phyloP scores from a whole-genome alignment of 768 basidiomycete genomes.

The Tricholoma sp. region DNA sequence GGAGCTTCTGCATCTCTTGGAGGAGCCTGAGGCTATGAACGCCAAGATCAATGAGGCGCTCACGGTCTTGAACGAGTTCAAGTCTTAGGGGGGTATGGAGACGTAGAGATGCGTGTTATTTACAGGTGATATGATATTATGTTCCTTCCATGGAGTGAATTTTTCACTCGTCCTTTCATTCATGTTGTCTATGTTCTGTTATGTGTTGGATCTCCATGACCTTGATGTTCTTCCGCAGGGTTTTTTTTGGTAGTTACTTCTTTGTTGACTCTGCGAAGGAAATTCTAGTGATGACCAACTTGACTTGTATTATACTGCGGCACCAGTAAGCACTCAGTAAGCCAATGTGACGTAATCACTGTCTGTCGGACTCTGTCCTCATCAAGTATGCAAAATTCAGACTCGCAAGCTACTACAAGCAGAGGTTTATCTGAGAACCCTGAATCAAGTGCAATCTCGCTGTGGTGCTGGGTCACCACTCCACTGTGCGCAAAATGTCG shows the following conservation, averaged over 20 bases:
- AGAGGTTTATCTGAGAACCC: background rate
- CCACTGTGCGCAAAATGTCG: constrained; percentile 20
- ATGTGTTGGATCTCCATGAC: constrained; percentile 27
- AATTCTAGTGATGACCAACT: constrained; percentile 51
- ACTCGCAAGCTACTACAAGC: background rate
- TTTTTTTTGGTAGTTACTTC: constrained; percentile 51
- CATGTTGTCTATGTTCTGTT: constrained; percentile 29
- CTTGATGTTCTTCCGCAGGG: constrained; percentile 19
- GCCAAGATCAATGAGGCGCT: constrained; percentile 92
- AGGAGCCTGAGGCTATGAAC: constrained; percentile 75
- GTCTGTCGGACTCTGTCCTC: too few species aligned
- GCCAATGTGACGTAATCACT: too few species aligned
- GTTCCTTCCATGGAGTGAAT: constrained; percentile 28
- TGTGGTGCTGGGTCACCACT: constrained; percentile 26
- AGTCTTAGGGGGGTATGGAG: constrained; percentile 8
- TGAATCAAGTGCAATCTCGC: constrained; percentile 15
- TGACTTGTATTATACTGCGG: constrained; percentile 2
- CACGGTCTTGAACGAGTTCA: constrained; percentile 81
- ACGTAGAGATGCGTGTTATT: background rate
- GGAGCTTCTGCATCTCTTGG: constrained; percentile 87
- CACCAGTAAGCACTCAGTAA: too few species aligned
- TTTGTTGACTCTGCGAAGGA: constrained; percentile 46
- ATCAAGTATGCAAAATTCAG: background rate
- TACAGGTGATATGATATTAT: constrained; percentile 4
- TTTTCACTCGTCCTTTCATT: constrained; percentile 48